Base-by-base conservation (phyloP, 495 filamentous ascomycete species). In the Annulohypoxylon stygium region DNA sequence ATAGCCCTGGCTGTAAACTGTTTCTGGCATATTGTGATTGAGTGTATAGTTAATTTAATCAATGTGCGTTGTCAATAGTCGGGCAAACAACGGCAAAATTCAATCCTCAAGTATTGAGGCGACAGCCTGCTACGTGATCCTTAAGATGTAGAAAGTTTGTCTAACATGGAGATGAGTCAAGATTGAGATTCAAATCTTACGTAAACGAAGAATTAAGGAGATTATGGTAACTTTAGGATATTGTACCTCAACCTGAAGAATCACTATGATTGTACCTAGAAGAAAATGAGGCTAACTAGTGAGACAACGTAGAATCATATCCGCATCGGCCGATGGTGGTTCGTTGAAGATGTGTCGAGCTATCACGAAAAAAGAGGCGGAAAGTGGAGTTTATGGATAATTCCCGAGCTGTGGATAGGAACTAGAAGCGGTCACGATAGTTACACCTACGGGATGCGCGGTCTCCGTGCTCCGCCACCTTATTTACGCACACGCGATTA, bases 401-500 rank as follows among this genome's bases (percentile, higher is more conserved):
- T 34, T 16, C 26, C 51, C 51, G 51, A 34, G 34, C 7, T 34
- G 20, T 54, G 50, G 51, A 20, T 25, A 25, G 18, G 3, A 45
- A 45, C 7, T 3, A 41, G 11, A 45, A 45, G 10, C 18, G 53
- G 11, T 10, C 14, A 9, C 14, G 18, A 57, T 57, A 18, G 39
- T 16, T 37, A 30, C 33, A 36, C 36, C n/a, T 20, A 33, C 53
- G 33, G n/a, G n/a, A 47, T 37, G 30, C 30, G 33, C 33, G 33
- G 33, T 33, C 7, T 36, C 33, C 33, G n/a, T 54, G 50, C 50
- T 54, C 12, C 50, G 53, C 53, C 53, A 36, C 53, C 6, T 20
- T 18, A 20, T 16, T 57, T 57, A 57, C 53, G 53, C 53, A 37
- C 53, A 14, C 30, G 18, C 53, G 53, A 57, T 37, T 57, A 57